These are phyloP conservation scores for Brassica hybrid DNA, from an alignment of 441 rosid species.

Conservation along the genomic window DNA sequence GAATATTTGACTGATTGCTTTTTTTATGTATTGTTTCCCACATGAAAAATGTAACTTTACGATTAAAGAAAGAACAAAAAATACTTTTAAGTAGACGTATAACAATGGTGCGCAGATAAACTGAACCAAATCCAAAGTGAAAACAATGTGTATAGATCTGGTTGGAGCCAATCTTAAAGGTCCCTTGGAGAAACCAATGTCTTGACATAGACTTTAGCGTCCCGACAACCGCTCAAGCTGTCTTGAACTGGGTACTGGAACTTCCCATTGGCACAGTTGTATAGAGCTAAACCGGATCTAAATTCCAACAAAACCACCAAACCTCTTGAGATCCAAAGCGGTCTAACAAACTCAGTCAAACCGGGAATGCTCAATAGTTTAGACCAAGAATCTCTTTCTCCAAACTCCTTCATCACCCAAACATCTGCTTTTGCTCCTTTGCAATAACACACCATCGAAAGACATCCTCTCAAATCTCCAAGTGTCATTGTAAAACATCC, in stretches of 20 bases:
- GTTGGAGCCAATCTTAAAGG: not conserved
- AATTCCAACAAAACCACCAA: slow-evolving; percentile 38
- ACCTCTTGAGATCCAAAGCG: slow-evolving; percentile 34
- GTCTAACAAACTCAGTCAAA: slow-evolving; percentile 27
- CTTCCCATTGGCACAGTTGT: slow-evolving; percentile 20
- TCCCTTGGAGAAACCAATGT: slow-evolving; percentile 41
- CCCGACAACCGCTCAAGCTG: slow-evolving; percentile 5
- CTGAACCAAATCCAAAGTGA: slow-evolving; percentile 1
- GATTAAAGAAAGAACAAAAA: not conserved
- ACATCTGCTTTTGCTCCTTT: slow-evolving; percentile 35
- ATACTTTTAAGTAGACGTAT: not conserved
- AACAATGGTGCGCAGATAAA: slow-evolving; percentile 24
- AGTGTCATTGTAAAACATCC: slow-evolving; percentile 42
- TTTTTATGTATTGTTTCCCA: slow-evolving; percentile 16
- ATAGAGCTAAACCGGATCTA: slow-evolving; percentile 46
- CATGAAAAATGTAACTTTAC: slow-evolving; percentile 28
- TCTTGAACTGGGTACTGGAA: slow-evolving; percentile 32
- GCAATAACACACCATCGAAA: slow-evolving; percentile 32
- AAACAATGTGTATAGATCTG: not conserved
- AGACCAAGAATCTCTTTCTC: slow-evolving; percentile 32
- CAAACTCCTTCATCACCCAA: slow-evolving; percentile 46
- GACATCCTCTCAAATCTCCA: slow-evolving; percentile 35
- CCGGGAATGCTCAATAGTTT: slow-evolving; percentile 42
- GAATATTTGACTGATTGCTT: slow-evolving; percentile 27
- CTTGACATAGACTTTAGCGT: slow-evolving; percentile 30